These are phyloP conservation scores for Inonotus hispidus DNA, from an alignment of 1,284 basidiomycete species.

Conservation along the genomic window DNA sequence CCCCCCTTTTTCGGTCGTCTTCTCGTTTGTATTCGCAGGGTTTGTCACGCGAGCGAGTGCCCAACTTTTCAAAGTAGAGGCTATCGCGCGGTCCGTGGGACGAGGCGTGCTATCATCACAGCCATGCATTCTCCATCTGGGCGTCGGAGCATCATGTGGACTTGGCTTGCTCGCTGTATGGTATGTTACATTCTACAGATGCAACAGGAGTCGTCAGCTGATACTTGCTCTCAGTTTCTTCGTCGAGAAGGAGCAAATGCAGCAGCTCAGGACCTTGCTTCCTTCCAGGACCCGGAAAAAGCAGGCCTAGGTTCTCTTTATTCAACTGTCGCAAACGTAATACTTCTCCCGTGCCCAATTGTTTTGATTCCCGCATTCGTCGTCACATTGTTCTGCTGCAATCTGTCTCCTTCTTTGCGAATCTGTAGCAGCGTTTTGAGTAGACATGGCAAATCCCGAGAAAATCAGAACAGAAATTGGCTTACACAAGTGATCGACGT, in stretches of 20 bases:
- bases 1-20: slow-evolving; percentile 6
- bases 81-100: neutral
- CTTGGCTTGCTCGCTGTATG: slow-evolving; percentile 1
- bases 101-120: slow-evolving; percentile 1
- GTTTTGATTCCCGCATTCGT: neutral
- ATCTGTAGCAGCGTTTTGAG: neutral
- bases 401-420: neutral
- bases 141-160: slow-evolving; percentile 9
- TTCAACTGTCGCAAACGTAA: neutral
- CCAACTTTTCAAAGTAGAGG: slow-evolving; percentile 2
- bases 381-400: neutral
- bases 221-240: slow-evolving; percentile 8
- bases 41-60: slow-evolving; percentile 10
- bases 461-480: neutral
- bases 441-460: neutral
- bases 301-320: neutral
- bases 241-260: neutral
- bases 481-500: neutral
- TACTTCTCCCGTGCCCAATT: neutral
- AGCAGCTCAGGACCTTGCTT: slow-evolving; percentile 2
- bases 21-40: neutral
- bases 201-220: neutral
- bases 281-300: neutral
- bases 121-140: slow-evolving; percentile 12
- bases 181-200: neutral